These are phyloP conservation scores for Beta lomatogona DNA, from an alignment of 179 eudicot species.

Conservation along the genomic window DNA sequence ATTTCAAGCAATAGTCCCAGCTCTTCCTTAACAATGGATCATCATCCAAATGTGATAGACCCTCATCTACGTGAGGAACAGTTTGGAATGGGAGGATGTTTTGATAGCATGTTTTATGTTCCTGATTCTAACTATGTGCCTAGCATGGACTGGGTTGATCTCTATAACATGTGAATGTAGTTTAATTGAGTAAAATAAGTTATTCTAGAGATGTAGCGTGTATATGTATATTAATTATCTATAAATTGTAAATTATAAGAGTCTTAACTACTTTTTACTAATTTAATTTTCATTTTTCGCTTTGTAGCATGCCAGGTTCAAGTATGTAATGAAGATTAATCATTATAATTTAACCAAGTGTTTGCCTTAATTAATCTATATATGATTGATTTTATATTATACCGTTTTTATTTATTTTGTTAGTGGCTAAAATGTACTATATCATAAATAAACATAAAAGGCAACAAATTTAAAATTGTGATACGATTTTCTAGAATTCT, in stretches of 20 bases:
- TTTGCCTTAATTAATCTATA: neutral
- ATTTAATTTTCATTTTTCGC: neutral
- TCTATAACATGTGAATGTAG: constrained; percentile 22
- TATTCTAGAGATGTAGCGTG: constrained; percentile 10
- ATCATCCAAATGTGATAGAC: constrained; percentile 38
- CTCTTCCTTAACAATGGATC: constrained; percentile 65
- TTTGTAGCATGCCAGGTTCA: neutral
- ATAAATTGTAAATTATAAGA: neutral
- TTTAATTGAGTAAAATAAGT: constrained; percentile 1
- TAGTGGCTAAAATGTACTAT: neutral
- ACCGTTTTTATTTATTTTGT: too few species aligned
- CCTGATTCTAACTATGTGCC: constrained; percentile 15
- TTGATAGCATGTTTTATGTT: constrained; percentile 31
- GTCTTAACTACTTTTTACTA: neutral
- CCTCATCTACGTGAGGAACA: constrained; percentile 46
- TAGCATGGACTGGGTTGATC: constrained; percentile 31
- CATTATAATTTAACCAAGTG: neutral
- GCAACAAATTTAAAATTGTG: too few species aligned
- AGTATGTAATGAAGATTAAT: neutral
- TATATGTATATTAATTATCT: constrained; percentile 17
- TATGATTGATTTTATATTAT: too few species aligned
- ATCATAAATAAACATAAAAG: too few species aligned
- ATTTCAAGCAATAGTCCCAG: constrained; percentile 67
- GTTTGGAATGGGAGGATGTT: constrained; percentile 52
- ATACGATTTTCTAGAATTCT: too few species aligned